Evolutionary conservation across 2,329 filamentous ascomycete genomes (phyloP).

Genomic region (Colletotrichum eremochloae): DNA sequence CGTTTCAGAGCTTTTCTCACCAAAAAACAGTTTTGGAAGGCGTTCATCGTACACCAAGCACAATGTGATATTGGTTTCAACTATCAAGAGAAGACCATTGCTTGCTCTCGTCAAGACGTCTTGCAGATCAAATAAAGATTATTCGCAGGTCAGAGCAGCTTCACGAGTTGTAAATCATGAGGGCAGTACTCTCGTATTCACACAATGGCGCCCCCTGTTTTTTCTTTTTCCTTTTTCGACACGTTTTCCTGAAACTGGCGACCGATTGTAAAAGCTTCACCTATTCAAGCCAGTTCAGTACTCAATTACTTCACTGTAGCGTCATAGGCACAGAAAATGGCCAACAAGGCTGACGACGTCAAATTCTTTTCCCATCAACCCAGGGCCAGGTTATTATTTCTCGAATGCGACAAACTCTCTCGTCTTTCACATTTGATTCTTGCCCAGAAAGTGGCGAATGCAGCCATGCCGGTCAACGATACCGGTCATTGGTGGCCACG

Average conservation of each 20-base stretch:
- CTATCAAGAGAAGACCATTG: too few relatives aligned
- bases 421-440: neutral
- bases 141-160: too few relatives aligned
- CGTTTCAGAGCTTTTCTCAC: too few relatives aligned
- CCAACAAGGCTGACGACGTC: neutral
- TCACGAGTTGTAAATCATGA: too few relatives aligned
- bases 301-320: neutral
- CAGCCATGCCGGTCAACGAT: neutral
- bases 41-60: too few relatives aligned
- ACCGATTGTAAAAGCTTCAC: neutral
- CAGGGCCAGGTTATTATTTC: neutral
- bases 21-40: too few relatives aligned
- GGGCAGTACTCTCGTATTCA: too few relatives aligned
- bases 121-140: too few relatives aligned
- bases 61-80: too few relatives aligned
- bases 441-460: too few relatives aligned
- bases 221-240: neutral
- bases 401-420: neutral
- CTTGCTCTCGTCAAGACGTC: too few relatives aligned
- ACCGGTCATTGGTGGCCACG: neutral
- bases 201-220: neutral
- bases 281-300: neutral
- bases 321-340: neutral
- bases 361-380: neutral
- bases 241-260: neutral